phyloP scores from a whole-genome alignment of 495 filamentous ascomycete species.

The Daldinia childiae region DNA sequence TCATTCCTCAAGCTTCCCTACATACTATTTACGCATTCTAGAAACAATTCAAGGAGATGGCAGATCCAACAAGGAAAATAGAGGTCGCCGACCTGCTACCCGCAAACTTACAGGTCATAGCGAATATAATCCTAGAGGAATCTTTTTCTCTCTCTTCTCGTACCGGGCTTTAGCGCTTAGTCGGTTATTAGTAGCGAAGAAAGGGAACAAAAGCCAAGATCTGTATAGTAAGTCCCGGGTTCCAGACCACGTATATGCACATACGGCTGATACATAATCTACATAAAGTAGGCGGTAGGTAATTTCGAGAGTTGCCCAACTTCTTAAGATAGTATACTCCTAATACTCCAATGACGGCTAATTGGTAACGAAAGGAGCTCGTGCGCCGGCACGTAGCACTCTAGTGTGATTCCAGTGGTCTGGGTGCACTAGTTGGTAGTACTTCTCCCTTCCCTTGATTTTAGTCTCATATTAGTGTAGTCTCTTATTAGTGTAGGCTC shows the following conservation, averaged over 20 bases:
- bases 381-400: slow-evolving; percentile 39
- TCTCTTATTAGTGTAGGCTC: not conserved
- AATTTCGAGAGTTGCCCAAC: slow-evolving; percentile 2
- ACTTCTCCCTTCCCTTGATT: not conserved
- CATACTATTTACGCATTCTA: slow-evolving; percentile 11
- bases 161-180: not conserved
- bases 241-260: slow-evolving; percentile 34
- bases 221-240: slow-evolving; percentile 39
- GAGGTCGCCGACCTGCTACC: not conserved
- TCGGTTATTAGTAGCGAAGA: slow-evolving; percentile 20
- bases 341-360: slow-evolving; percentile 28
- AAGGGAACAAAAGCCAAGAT: slow-evolving; percentile 13
- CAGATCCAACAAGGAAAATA: slow-evolving; percentile 6
- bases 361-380: slow-evolving; percentile 32
- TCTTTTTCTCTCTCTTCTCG: not conserved
- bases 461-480: not conserved
- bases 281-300: slow-evolving; percentile 14
- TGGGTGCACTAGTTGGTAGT: slow-evolving; percentile 36
- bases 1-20: slow-evolving; percentile 14
- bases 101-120: not conserved
- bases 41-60: slow-evolving; percentile 18
- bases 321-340: slow-evolving; percentile 29
- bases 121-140: slow-evolving; percentile 13
- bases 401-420: slow-evolving; percentile 40
- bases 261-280: slow-evolving; percentile 33